Percentiles rank a stretch among this genome's conserved stretches.
phyloP scores from a whole-genome alignment of 1,139 yeast species.

The Geotrichum siamense region DNA sequence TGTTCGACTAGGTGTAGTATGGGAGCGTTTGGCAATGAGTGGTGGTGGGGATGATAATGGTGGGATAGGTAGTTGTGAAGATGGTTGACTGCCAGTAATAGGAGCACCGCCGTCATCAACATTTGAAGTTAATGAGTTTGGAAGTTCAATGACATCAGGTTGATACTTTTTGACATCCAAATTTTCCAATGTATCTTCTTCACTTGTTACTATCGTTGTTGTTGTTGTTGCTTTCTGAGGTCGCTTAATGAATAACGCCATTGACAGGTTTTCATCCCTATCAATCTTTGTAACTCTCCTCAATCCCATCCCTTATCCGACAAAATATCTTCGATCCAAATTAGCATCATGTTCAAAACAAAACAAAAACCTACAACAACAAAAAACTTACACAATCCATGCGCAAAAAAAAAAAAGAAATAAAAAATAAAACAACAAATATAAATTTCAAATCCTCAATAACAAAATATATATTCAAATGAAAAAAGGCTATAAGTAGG shows the following conservation, averaged over 20 bases:
- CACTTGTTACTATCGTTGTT: background rate
- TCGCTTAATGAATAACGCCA: slow-evolving; percentile 10
- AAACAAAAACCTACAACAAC: no score
- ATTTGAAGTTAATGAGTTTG: background rate
- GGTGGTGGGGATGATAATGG: background rate
- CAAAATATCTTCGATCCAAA: no score
- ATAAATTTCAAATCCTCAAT: no score
- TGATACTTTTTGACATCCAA: background rate
- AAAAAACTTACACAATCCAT: no score
- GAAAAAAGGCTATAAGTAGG: no score
- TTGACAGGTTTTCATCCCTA: slow-evolving; percentile 7
- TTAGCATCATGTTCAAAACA: no score
- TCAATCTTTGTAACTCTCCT: slow-evolving; percentile 1
- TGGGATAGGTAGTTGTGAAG: background rate
- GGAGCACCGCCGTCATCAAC: background rate
- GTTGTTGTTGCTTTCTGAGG: background rate
- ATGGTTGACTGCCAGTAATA: background rate
- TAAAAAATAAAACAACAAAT: no score
- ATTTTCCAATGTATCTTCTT: background rate
- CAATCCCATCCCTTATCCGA: background rate
- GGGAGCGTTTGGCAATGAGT: background rate
- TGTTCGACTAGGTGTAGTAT: background rate
- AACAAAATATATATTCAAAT: no score
- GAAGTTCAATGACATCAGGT: background rate
- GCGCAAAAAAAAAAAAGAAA: no score